Evolutionary conservation across 2,329 filamentous ascomycete species (phyloP), one percentile per base, ranked within the genome.

Genomic region (Escovopsis sp.): DNA sequence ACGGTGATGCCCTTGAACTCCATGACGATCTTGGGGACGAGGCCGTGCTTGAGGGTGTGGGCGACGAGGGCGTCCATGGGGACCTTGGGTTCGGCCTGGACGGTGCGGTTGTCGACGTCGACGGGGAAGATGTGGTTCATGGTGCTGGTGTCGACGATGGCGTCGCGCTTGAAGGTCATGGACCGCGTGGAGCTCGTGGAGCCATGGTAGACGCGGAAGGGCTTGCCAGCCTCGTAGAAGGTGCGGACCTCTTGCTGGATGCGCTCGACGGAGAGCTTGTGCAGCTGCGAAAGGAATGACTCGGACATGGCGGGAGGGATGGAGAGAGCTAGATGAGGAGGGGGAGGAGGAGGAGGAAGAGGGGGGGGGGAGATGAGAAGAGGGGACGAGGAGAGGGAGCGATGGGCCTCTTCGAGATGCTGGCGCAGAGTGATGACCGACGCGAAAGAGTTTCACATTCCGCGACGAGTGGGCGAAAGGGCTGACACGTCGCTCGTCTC

Each of bases 201-300:
- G 41, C 72, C 72, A 57, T 76, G 72, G 40, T 64, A 70, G 45
- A 77, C 72, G 16, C 71, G 61, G 51, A 73, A 76, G 16, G 66
- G 63, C 48, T 48, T 48, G 44, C 48, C 48, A 35, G 41, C 40
- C 38, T 51, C 45, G 41, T 51, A n/a, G n/a, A n/a, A n/a, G n/a
- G n/a, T n/a, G n/a, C n/a, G n/a, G n/a, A n/a, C n/a, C n/a, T n/a
- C n/a, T n/a, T n/a, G n/a, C n/a, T n/a, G n/a, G n/a, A 50, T 49
- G 35, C 43, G 40, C 32, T 36, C 43, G 27, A 50, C 48, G 19
- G 48, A 46, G 18, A 37, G 39, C 13, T 45, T 39, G 43, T 50
- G 48, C 43, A 49, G 45, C 43, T 50, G 47, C 37, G 48, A 38
- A 34, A 48, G 43, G 44, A 43, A 43, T 31, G 36, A 19, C 21